Evolutionary conservation across 208 protist genomes (phyloP).

Genomic region (Crithidia thermophila): DNA sequence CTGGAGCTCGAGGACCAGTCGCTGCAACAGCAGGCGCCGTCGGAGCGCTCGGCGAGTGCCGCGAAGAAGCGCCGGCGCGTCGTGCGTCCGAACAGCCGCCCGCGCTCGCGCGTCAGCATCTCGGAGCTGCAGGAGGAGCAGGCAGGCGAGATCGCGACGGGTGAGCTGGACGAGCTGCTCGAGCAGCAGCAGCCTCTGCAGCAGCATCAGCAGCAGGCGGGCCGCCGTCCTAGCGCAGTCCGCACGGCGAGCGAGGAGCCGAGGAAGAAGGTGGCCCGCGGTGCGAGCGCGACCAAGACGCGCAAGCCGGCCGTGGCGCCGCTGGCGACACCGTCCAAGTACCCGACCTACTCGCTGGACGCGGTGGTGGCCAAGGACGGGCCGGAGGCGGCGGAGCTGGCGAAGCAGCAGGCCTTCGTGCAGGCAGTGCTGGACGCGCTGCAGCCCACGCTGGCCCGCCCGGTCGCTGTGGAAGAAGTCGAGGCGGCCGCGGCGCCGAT

Average conservation of each 20-base stretch:
- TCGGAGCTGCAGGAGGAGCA: constrained; percentile 20
- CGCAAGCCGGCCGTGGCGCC: neutral
- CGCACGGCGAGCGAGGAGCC: neutral
- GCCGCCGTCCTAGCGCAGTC: neutral
- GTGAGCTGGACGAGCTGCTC: constrained; percentile 8
- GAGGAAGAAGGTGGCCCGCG: neutral
- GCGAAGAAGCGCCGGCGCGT: constrained; percentile 11
- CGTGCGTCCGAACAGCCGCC: constrained; percentile 3
- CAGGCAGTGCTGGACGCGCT: constrained; percentile 7
- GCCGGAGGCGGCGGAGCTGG: constrained; percentile 4
- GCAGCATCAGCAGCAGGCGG: too few species aligned
- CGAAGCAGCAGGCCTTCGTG: constrained; percentile 9
- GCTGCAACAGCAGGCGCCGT: neutral
- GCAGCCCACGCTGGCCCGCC: constrained; percentile 2
- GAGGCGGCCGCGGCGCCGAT: constrained; percentile 13
- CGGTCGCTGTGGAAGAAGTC: constrained; percentile 17
- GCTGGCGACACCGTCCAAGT: neutral
- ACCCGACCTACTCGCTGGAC: constrained; percentile 1
- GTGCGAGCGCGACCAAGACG: neutral
- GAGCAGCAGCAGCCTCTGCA: too few species aligned
- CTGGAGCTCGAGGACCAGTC: constrained; percentile 15
- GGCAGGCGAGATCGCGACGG: constrained; percentile 22
- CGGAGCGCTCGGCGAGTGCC: neutral
- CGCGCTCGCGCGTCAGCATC: constrained; percentile 25
- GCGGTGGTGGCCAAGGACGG: neutral